Evolutionary conservation across 2,329 filamentous ascomycete genomes (phyloP), one percentile per base, ranked within the genome.

Genomic region (Diplodia scrobiculata): DNA sequence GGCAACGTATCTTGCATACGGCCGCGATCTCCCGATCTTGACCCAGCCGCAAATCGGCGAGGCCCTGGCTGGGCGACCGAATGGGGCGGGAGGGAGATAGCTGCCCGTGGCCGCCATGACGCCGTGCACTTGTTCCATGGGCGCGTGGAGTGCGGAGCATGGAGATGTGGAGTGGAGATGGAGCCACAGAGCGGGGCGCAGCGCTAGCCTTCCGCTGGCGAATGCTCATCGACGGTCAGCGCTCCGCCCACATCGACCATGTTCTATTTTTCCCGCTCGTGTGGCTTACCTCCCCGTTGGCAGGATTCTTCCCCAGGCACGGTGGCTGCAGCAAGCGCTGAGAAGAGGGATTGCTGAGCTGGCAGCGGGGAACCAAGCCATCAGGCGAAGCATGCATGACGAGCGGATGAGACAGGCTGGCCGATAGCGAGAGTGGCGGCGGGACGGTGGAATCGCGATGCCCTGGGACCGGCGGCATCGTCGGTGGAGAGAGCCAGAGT

Each of bases 1-100:
- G 58, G 45, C 58, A 62, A 62, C 34, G 58, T 62, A 62, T 62
- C 58, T 62, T 50, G 58, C 58, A 62, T 62, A 36, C 5, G 45
- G 14, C 13, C 21, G 58, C 58, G 58, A 62, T 62, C 58, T 50
- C 45, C 45, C 48, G 48, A 29, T 32, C 5, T 50, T 19, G 58
- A 50, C 27, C 21, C 58, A 60, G 58, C 58, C 58, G 58, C 58
- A 62, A 32, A 36, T 50, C 25, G 34, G 34, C 19, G 45, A 14
- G n/a, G 38, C 6, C n/a, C 58, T 36, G 21, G 58, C 17, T 14
- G 55, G 55, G 38, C 47, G 55, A 32, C 25, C 13, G 36, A 21
- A 47, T 11, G 13, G 32, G 25, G 7, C 21, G 38, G 36, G 55
- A 6, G 13, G 53, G 55, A 36, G 58, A 32, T 34, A 48, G 55